A percentile compares a stretch with the other conserved stretches of the same genome.
These are phyloP conservation scores for Pseudognaphalium luteoalbum DNA, from an alignment of 129 eudicot species.

Conservation along the genomic window DNA sequence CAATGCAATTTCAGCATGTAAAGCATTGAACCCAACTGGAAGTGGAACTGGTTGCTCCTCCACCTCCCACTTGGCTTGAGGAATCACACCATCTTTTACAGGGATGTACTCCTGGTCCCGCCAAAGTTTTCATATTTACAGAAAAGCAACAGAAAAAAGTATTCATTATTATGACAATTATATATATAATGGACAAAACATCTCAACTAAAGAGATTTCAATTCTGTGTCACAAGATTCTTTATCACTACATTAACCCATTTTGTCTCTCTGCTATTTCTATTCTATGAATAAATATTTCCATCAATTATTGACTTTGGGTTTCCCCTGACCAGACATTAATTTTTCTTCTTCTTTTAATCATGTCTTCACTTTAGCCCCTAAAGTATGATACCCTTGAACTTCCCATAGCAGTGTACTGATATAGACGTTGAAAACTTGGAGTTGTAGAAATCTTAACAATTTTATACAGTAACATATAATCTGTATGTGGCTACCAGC, in stretches of 20 bases:
- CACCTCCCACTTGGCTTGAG: conserved; percentile 63
- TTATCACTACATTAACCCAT: conserved; percentile 10
- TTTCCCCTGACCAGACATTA: conserved; percentile 27
- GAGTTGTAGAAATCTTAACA: too few relatives aligned
- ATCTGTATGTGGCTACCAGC: not conserved
- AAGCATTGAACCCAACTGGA: conserved; percentile 52
- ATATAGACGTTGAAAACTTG: too few relatives aligned
- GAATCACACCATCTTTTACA: conserved; percentile 58
- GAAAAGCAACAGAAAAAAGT: conserved; percentile 19
- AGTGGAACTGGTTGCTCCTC: conserved; percentile 37
- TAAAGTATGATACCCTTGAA: conserved; percentile 13
- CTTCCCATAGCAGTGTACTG: not conserved
- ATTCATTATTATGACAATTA: conserved; percentile 23
- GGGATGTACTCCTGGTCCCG: conserved; percentile 71
- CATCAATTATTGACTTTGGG: conserved; percentile 16
- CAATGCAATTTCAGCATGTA: conserved; percentile 48
- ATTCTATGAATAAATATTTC: conserved; percentile 24
- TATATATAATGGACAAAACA: conserved; percentile 23
- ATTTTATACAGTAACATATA: too few relatives aligned
- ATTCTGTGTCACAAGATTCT: conserved; percentile 26
- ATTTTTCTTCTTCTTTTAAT: not conserved
- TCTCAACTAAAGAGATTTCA: not conserved
- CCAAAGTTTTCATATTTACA: conserved; percentile 27
- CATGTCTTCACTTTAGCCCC: not conserved
- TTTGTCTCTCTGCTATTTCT: conserved; percentile 30